phyloP scores from a whole-genome alignment of 306 rosid genomes.

The Cicer chorassanicum region DNA sequence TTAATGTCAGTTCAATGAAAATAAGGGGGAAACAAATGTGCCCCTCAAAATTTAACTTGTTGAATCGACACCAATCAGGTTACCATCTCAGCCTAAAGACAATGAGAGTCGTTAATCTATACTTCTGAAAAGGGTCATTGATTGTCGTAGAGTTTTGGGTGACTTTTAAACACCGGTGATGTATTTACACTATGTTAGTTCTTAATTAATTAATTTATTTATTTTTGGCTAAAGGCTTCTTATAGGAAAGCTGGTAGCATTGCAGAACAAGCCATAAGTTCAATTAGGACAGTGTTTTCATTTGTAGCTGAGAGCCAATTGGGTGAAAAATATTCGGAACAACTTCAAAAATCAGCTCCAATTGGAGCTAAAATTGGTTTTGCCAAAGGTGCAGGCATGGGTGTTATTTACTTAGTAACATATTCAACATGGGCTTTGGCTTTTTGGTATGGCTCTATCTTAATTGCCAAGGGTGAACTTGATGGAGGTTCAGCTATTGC shows the following conservation, averaged over 20 bases:
- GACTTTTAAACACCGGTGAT: not conserved
- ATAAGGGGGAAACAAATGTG: too few species aligned
- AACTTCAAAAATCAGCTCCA: slow-evolving; percentile 66
- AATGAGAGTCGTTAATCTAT: too few species aligned
- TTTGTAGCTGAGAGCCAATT: slow-evolving; percentile 81
- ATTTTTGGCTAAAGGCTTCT: slow-evolving; percentile 57
- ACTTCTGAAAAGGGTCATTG: too few species aligned
- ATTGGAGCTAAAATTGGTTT: slow-evolving; percentile 78
- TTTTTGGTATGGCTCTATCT: slow-evolving; percentile 80
- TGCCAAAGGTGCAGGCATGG: slow-evolving; percentile 88
- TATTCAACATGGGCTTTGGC: slow-evolving; percentile 95
- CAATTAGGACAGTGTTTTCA: slow-evolving; percentile 86
- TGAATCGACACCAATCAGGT: too few species aligned
- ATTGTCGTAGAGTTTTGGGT: too few species aligned
- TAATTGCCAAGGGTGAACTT: slow-evolving; percentile 63
- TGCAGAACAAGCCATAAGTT: slow-evolving; percentile 80
- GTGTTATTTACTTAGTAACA: slow-evolving; percentile 78
- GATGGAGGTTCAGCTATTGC: slow-evolving; percentile 85
- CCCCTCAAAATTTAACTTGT: too few species aligned
- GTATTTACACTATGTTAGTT: slow-evolving; percentile 27
- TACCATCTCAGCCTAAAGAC: too few species aligned
- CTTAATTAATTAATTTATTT: not conserved
- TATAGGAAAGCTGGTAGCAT: slow-evolving; percentile 79
- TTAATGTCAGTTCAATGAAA: too few species aligned
- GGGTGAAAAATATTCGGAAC: slow-evolving; percentile 58